These are phyloP conservation scores for Syzygium grande DNA, from an alignment of 345 rosid genomes.

Conservation along the genomic window DNA sequence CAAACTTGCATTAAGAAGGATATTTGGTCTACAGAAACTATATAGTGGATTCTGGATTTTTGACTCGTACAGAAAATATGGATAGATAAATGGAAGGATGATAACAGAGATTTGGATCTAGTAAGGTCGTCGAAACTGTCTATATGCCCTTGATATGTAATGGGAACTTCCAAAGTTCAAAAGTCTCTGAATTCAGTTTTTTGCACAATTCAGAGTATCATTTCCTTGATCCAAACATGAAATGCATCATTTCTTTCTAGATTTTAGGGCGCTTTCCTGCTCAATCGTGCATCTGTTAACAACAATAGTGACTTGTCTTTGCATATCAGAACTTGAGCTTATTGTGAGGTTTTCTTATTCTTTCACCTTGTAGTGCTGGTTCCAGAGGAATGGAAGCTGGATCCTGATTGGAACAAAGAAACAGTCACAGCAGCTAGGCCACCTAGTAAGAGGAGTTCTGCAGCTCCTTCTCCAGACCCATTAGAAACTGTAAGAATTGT, in stretches of 20 bases:
- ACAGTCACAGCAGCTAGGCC: conserved; percentile 37
- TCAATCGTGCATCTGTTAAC: background rate
- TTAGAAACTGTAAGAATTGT: conserved; percentile 59
- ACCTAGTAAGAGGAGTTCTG: conserved; percentile 83
- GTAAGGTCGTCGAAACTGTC: too few relatives aligned
- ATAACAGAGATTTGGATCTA: too few relatives aligned
- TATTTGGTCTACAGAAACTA: too few relatives aligned
- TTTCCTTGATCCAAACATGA: background rate
- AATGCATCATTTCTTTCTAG: background rate
- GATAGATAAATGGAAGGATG: too few relatives aligned
- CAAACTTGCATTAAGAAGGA: too few relatives aligned
- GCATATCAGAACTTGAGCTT: background rate
- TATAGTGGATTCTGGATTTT: too few relatives aligned
- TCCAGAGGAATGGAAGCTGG: conserved; percentile 78
- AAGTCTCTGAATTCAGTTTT: background rate
- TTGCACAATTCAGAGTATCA: background rate
- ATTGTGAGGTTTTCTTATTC: background rate
- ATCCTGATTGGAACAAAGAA: conserved; percentile 56
- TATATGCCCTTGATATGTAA: too few relatives aligned
- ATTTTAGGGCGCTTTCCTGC: background rate
- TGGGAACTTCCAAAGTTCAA: too few relatives aligned
- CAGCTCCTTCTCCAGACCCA: conserved; percentile 50
- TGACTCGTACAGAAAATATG: too few relatives aligned
- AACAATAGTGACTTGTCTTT: too few relatives aligned
- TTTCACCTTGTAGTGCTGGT: conserved; percentile 25